Base-by-base conservation (phyloP, 768 basidiomycete species). In the Mycena polygramma region DNA sequence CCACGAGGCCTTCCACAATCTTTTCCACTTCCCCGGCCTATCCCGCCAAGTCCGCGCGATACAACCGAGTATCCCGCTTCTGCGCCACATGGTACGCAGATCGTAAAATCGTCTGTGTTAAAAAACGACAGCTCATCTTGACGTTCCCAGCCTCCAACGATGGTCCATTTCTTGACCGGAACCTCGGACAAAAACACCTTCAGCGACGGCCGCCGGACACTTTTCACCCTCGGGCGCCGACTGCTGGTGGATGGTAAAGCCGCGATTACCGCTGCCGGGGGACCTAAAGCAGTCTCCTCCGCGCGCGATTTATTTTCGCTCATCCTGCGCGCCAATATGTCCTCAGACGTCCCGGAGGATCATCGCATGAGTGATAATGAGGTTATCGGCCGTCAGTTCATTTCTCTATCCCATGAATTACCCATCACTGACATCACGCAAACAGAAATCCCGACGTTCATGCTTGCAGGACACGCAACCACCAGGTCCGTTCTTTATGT, bases 241-340 rank as follows among this genome's bases (percentile, higher is more conserved):
- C 0, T 72, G 20, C 17, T 72, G 26, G 19, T 35, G 11, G 59
- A 65, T 1, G 49, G 54, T 0, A 69, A 72, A 41, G 59, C 59
- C 2, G 49, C 24, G 3, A 49, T 65, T 6, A 53, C 19, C 9
- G 43, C 54, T 2, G 39, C 45, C 1, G 65, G 53, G 0, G 65
- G 46, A 4, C 22, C 26, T 1, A 83, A 81, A 66, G 76, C 77
- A 19, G 72, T 55, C 14, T 55, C 81, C 1, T 72, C 70, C 1
- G 80, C 82, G 11, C 82, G 84, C 7, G 87, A 89, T 76, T 65
- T 89, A 7, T 75, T 89, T n/a, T 84, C 82, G 8, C 71, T 87
- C 19, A 76, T 88, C 7, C 78, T 88, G 64, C 81, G 79, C 60
- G 87, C 87, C 7, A 89, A 89, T 73, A 81, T 88, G 82, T 83